A percentile compares a stretch with the other conserved stretches of the same genome.
Evolutionary conservation across 139 green algal genomes (phyloP).

Genomic region (Gonium pectorale): DNA sequence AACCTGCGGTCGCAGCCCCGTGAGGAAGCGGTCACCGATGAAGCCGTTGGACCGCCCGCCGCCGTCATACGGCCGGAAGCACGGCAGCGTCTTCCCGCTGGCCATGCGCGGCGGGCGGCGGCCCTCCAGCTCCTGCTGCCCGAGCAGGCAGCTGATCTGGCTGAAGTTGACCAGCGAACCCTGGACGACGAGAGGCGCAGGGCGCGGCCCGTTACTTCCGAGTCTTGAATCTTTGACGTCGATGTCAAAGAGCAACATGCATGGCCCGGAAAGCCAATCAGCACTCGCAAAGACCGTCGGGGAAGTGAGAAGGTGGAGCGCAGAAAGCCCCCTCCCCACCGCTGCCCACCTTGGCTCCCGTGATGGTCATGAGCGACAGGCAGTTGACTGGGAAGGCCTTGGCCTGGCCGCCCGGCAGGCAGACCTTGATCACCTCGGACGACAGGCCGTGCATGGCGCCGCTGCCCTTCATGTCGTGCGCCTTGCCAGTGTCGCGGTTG

Average conservation of each 20-base stretch:
- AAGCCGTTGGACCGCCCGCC: slow-evolving; percentile 86
- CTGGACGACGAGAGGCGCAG: no score
- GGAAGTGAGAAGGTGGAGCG: no score
- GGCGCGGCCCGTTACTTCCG: no score
- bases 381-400: slow-evolving; percentile 93
- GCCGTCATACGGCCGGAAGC: slow-evolving; percentile 92
- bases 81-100: slow-evolving; percentile 96
- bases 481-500: slow-evolving; percentile 71
- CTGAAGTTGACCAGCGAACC: slow-evolving; percentile 97
- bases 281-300: no score
- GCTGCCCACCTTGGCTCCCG: slow-evolving; percentile 93
- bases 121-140: slow-evolving; percentile 94
- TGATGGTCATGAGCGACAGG: slow-evolving; percentile 96
- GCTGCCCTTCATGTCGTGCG: slow-evolving; percentile 73
- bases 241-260: no score
- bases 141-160: slow-evolving; percentile 96
- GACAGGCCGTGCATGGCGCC: slow-evolving; percentile 90
- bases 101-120: slow-evolving; percentile 93
- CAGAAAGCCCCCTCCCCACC: no score
- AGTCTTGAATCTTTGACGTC: no score
- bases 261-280: no score
- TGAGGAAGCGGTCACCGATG: slow-evolving; percentile 87
- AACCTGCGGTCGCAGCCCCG: slow-evolving; percentile 59
- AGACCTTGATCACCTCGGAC: slow-evolving; percentile 86
- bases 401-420: slow-evolving; percentile 74